Evolutionary conservation across 352 stramenopile species (phyloP), one percentile per base, ranked within the genome.

Genomic region (Phytophthora pistaciae): DNA sequence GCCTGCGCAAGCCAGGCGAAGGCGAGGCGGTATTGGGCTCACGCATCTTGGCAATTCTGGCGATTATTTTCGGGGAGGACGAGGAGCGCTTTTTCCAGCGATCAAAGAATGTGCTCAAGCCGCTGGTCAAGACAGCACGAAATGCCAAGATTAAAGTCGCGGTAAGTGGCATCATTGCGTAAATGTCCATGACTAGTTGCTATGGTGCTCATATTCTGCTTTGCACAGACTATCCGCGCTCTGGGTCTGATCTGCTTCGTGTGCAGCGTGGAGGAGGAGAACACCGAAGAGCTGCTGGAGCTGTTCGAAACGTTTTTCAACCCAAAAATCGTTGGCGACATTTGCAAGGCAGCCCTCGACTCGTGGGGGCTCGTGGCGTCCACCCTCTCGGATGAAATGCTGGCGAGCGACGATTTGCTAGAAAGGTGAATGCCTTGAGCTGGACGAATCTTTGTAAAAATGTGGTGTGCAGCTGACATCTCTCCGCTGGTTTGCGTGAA

Each of bases 71-170:
- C 56, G 90, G 90, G 25, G 66, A 68, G 0, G 82, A 94, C 20
- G 82, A 96, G 53, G 88, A 97, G 64, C 69, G 84, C 31, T 95
- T 92, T 59, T 96, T 83, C 58, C 87, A 94, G 62, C 81, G 88
- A 21, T 70, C 82, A 7, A 92, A 93, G 63, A 83, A 80, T 27
- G 83, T 92, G 21, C 73, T 97, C 13, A 78, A 91, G 14, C 88
- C 88, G 21, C 75, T 97, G 23, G 77, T 85, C 8, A 95, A 92
- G 68, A 84, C 83, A 1, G 73, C 87, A 16, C 79, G 81, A 36
- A 93, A 75, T 53, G 68, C 75, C 9, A 84, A 83, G 25, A 81
- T 94, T 5, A 94, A 95, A 57, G 74, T 83, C 14, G 80, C 79
- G 60, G 90, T 96, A 76, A 55, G 75, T 72, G 21, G 20, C 23